Conservation (phyloP, 345 rosid species). For the Angophora floribunda region DNA sequence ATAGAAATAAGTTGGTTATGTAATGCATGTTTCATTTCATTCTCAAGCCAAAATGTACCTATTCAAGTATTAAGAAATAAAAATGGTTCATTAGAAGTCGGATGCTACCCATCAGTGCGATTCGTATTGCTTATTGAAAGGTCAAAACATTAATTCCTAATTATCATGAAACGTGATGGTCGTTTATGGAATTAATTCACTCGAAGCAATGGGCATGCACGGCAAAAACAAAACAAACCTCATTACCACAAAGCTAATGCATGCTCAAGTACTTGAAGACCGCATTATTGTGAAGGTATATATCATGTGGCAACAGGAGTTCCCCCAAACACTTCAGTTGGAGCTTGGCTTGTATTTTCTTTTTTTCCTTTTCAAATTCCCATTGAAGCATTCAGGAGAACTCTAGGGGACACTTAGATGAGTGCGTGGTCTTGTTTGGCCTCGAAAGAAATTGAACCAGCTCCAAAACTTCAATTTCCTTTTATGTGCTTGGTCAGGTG, state of each 20-base stretch:
- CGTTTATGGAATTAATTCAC: neutral
- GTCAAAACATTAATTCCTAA: neutral
- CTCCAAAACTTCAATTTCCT: neutral
- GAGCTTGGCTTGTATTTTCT: neutral
- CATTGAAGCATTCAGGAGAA: conserved; percentile 36
- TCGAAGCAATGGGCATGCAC: neutral
- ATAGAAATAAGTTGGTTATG: neutral
- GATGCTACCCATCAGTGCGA: neutral
- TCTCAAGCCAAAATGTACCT: neutral
- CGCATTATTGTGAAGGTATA: neutral
- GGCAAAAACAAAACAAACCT: neutral
- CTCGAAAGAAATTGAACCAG: neutral
- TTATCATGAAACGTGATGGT: neutral
- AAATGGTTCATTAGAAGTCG: neutral
- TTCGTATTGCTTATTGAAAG: neutral
- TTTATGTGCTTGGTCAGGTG: neutral
- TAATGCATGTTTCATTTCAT: neutral
- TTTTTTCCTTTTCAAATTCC: neutral
- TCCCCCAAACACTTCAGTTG: conserved; percentile 61
- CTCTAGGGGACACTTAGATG: conserved; percentile 11
- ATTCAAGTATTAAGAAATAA: neutral
- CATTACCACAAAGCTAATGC: neutral
- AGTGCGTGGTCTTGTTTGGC: neutral
- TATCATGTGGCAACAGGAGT: conserved; percentile 28
- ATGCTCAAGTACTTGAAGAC: neutral